Percentiles rank a stretch among this genome's conserved stretches.
Evolutionary conservation across 306 rosid genomes (phyloP).

Genomic region (Sphenostylis stenocarpa): DNA sequence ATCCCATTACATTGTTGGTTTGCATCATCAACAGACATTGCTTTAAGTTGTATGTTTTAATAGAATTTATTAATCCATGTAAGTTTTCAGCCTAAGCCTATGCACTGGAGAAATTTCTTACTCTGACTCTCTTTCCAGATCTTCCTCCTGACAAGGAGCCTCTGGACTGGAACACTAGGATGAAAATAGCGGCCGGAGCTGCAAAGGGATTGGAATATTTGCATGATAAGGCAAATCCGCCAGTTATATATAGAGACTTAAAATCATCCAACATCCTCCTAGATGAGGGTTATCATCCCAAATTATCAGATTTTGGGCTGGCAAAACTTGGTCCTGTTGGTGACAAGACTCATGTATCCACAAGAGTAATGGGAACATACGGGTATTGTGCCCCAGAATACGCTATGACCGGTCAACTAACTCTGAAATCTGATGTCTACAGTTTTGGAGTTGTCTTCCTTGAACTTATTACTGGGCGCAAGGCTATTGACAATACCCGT

Average conservation of each 20-base stretch:
- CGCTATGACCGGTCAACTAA: constrained; percentile 98
- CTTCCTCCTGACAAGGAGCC: constrained; percentile 80
- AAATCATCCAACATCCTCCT: constrained; percentile 95
- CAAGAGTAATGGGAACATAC: constrained; percentile 96
- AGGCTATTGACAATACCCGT: constrained; percentile 83
- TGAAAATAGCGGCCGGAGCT: constrained; percentile 99
- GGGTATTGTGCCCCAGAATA: constrained; percentile 98
- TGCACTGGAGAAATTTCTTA: constrained; percentile 24
- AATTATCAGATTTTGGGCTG: constrained; percentile 92
- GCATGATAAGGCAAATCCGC: constrained; percentile 93
- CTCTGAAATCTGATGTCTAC: constrained; percentile 89
- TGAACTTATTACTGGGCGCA: constrained; percentile 93
- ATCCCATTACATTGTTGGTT: neutral
- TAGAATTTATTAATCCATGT: neutral
- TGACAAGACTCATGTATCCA: constrained; percentile 94
- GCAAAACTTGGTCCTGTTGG: constrained; percentile 98
- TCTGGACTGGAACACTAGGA: constrained; percentile 93
- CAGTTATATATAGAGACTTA: constrained; percentile 94
- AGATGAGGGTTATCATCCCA: constrained; percentile 87
- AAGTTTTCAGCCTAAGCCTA: neutral
- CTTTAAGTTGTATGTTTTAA: constrained; percentile 7
- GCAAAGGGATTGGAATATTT: constrained; percentile 96
- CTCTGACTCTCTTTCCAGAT: constrained; percentile 50
- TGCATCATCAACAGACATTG: neutral
- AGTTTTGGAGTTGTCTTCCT: constrained; percentile 96